A percentile compares a stretch with the other conserved stretches of the same genome.
Conservation (phyloP, 1,139 yeast genomes). For the Debaryomyces sp. region DNA sequence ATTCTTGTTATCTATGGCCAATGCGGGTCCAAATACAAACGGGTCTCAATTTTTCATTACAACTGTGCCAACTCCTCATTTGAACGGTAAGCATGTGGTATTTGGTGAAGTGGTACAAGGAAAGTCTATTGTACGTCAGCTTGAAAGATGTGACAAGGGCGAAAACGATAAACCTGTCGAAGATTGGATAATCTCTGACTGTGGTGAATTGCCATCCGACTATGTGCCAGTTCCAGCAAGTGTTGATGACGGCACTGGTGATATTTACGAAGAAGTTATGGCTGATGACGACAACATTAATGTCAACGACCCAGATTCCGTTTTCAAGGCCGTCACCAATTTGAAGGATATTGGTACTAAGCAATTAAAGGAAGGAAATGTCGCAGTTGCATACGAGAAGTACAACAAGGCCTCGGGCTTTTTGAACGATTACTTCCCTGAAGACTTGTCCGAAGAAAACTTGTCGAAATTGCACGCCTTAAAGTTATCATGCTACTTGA, state of each 20-base stretch:
- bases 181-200: constrained; percentile 71
- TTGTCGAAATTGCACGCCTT: constrained; percentile 51
- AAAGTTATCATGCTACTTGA: constrained; percentile 65
- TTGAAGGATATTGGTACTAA: constrained; percentile 81
- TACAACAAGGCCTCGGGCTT: constrained; percentile 72
- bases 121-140: constrained; percentile 72
- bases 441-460: constrained; percentile 61
- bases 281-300: constrained; percentile 75
- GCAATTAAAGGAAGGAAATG: constrained; percentile 66
- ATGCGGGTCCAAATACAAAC: constrained; percentile 92
- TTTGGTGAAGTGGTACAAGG: constrained; percentile 90
- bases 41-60: constrained; percentile 96
- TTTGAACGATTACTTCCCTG: constrained; percentile 74
- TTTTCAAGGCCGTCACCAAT: constrained; percentile 63
- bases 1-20: constrained; percentile 92
- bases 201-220: constrained; percentile 74
- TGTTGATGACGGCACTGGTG: constrained; percentile 82
- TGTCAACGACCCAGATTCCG: constrained; percentile 58
- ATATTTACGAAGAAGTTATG: constrained; percentile 73
- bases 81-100: constrained; percentile 95
- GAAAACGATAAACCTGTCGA: constrained; percentile 63
- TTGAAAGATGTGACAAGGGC: constrained; percentile 72
- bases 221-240: constrained; percentile 41
- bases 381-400: constrained; percentile 60
- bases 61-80: constrained; percentile 79